These are phyloP conservation scores for Acanthamoeba lugdunensis DNA, from an alignment of 208 protist species.

Conservation along the genomic window DNA sequence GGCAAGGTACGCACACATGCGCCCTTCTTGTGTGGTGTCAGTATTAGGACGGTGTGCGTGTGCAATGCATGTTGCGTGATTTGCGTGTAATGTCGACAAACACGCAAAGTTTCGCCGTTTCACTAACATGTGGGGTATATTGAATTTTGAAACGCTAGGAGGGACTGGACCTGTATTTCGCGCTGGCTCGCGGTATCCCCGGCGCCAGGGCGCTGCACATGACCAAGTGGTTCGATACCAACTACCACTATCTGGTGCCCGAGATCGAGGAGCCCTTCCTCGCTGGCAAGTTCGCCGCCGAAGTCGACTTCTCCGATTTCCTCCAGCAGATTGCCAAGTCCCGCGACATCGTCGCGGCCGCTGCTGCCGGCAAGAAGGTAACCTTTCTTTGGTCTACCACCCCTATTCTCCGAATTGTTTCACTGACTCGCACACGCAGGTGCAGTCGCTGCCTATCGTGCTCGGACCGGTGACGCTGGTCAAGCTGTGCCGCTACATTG, in stretches of 20 bases:
- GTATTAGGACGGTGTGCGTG: not conserved
- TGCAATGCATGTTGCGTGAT: not conserved
- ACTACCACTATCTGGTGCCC: conserved; percentile 94
- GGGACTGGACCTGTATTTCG: conserved; percentile 91
- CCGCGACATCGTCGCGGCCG: conserved; percentile 80
- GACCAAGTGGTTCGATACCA: conserved; percentile 94
- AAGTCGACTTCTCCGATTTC: conserved; percentile 81
- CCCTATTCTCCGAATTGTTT: not conserved
- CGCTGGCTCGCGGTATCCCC: conserved; percentile 89
- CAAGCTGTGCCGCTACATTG: conserved; percentile 82
- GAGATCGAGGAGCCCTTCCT: conserved; percentile 86
- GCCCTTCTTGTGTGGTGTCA: not conserved
- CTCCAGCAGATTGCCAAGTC: conserved; percentile 49
- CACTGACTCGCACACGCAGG: not conserved
- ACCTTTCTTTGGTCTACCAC: not conserved
- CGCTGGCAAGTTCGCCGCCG: conserved; percentile 70
- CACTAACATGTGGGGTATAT: too few species aligned
- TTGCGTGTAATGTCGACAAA: not conserved
- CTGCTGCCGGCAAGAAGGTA: not conserved
- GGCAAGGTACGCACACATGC: conserved; percentile 67
- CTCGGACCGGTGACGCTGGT: conserved; percentile 90
- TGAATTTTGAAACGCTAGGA: too few species aligned
- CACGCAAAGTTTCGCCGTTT: not conserved
- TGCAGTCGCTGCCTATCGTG: conserved; percentile 86
- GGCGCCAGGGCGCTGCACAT: conserved; percentile 89